Percentiles rank a stretch among this genome's conserved stretches.
Evolutionary conservation across 768 basidiomycete species (phyloP).

Genomic region (Coprinopsis marcescibilis): DNA sequence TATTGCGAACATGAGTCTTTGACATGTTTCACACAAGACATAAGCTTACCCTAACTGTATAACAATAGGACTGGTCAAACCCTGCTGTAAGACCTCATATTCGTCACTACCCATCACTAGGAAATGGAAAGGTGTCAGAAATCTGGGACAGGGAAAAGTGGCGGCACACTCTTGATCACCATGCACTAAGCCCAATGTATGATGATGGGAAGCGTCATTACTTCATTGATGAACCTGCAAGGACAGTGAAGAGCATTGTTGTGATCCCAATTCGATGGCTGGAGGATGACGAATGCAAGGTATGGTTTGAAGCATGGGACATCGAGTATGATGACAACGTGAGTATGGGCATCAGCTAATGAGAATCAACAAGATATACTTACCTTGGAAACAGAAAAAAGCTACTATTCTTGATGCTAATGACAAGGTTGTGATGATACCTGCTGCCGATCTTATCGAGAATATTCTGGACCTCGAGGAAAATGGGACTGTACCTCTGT

Average conservation of each 20-base stretch:
- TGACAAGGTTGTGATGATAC: conserved; percentile 9
- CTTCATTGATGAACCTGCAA: conserved; percentile 21
- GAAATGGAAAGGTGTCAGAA: conserved; percentile 24
- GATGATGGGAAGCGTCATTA: conserved; percentile 17
- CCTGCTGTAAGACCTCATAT: conserved; percentile 21
- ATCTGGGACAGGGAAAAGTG: conserved; percentile 27
- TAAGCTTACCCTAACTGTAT: background rate
- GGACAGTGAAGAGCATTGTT: conserved; percentile 10
- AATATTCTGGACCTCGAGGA: conserved; percentile 19
- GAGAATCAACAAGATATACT: background rate
- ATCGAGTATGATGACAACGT: conserved; percentile 11
- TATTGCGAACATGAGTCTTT: conserved; percentile 20
- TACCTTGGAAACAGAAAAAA: conserved; percentile 1
- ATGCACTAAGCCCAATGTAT: conserved; percentile 24
- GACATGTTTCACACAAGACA: background rate
- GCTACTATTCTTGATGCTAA: conserved; percentile 15
- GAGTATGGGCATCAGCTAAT: background rate
- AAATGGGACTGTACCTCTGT: conserved; percentile 14
- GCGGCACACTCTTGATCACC: conserved; percentile 18
- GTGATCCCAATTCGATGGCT: conserved; percentile 20
- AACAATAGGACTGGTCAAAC: conserved; percentile 27
- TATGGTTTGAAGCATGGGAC: conserved; percentile 18
- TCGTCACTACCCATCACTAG: conserved; percentile 22
- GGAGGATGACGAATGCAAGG: conserved; percentile 14
- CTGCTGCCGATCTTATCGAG: conserved; percentile 10